Base-by-base conservation (phyloP, 192 early-diverging fungal genomes). In the Coemansia sp. region DNA sequence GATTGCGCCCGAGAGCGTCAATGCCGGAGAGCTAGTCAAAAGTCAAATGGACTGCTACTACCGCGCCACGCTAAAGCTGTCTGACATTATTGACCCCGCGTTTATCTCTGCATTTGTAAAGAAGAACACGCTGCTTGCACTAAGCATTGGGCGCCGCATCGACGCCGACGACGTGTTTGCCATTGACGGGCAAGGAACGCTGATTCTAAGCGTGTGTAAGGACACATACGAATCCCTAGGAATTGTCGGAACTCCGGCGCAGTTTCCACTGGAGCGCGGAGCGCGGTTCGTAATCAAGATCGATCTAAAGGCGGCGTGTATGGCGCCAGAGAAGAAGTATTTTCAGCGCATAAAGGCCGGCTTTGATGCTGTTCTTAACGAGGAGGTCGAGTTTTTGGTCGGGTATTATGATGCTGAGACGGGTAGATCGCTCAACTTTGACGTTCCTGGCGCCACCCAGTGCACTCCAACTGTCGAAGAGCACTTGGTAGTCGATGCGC, bases 131-230 rank as follows among this genome's bases (percentile, higher is more conserved):
- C 39, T 82, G 9, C 24, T 77, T 5, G 74, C 74, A 2, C 63
- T 82, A 25, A 70, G 68, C 51, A 27, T 41, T 0, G 41, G 43
- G 19, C 46, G 47, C 17, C 40, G 51, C 15, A 70, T 82, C 38
- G 79, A 82, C 47, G 45, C 67, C 7, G 70, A 72, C 67, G 79
- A 82, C 32, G 68, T 82, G 17, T 67, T 77, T 77, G 79, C 79
- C 6, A 73, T 82, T 11, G 79, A 82, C 38, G 79, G 79, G 1
- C 36, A 65, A 0, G 71, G 78, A 2, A 65, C 14, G 5, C 64
- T 82, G 32, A 56, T 77, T 5, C 40, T 82, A 39, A 82, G 71
- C 45, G 53, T 82, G 11, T 65, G 70, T 64, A 82, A 82, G 43
- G 79, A 82, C 39, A 74, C 79, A 3, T 82, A 82, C 29, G 74